Evolutionary conservation across 2,329 filamentous ascomycete species (phyloP).

Genomic region (Dactylellina haptotyla): DNA sequence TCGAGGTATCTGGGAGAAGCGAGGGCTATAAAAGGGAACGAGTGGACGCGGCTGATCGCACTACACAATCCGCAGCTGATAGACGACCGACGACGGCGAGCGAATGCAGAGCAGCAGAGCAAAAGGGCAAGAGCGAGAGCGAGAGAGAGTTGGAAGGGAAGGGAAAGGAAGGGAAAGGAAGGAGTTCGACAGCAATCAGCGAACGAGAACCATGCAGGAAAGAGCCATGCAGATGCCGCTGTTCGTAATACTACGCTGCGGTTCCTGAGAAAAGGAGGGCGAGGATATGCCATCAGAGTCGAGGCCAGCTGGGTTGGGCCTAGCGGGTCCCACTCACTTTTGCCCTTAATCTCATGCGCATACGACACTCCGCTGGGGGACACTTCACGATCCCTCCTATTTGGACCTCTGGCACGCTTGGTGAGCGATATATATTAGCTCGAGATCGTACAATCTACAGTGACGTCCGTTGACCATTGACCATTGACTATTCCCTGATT

Average conservation of each 20-base stretch:
- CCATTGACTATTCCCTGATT: neutral
- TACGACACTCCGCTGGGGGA: neutral
- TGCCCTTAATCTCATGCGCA: neutral
- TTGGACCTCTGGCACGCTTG: neutral
- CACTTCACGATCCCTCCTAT: neutral
- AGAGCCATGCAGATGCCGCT: too few relatives aligned
- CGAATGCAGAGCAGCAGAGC: neutral
- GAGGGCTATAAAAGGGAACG: constrained; percentile 24
- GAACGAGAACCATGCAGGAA: too few relatives aligned
- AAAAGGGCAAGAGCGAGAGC: constrained; percentile 10
- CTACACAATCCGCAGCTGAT: constrained; percentile 39
- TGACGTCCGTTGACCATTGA: too few relatives aligned
- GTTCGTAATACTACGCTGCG: too few relatives aligned
- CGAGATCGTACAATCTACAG: too few relatives aligned
- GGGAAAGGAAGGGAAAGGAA: constrained; percentile 19
- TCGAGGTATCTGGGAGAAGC: too few relatives aligned
- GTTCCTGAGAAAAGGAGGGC: too few relatives aligned
- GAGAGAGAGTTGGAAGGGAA: neutral
- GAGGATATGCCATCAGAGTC: too few relatives aligned
- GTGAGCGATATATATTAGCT: neutral
- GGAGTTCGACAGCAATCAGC: neutral
- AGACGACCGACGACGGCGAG: constrained; percentile 7
- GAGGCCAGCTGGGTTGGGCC: neutral
- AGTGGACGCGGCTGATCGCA: constrained; percentile 48
- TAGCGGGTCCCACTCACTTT: neutral